Conservation (phyloP, 331 rosid species). For the Erythrophleum ivorense region DNA sequence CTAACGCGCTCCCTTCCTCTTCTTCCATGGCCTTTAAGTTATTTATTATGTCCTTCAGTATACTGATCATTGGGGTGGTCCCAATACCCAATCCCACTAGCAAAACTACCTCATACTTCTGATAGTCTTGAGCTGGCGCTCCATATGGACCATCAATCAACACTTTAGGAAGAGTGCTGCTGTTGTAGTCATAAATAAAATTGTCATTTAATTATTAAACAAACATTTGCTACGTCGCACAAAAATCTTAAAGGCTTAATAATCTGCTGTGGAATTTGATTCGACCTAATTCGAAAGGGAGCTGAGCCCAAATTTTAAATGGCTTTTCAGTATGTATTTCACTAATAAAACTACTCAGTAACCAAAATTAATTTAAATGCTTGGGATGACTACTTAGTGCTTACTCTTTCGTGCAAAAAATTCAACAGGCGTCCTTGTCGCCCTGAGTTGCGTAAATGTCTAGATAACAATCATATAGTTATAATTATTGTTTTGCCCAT, state of each 20-base stretch:
- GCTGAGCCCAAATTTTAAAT: not conserved
- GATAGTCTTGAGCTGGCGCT: constrained; percentile 94
- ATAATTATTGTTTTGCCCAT: not conserved
- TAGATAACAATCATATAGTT: constrained; percentile 11
- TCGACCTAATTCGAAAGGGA: not conserved
- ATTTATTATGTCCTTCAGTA: constrained; percentile 77
- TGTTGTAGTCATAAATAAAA: not conserved
- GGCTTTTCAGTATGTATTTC: not conserved
- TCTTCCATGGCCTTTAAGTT: constrained; percentile 61
- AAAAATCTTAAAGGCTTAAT: not conserved
- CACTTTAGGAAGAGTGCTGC: constrained; percentile 68
- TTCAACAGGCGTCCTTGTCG: constrained; percentile 8
- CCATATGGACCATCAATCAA: constrained; percentile 90
- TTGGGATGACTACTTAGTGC: not conserved
- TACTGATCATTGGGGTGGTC: constrained; percentile 97
- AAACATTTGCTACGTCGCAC: not conserved
- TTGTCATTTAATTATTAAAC: not conserved
- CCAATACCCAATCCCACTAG: constrained; percentile 93
- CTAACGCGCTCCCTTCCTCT: constrained; percentile 36
- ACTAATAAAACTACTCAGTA: not conserved
- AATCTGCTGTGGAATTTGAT: not conserved
- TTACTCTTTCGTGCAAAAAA: not conserved
- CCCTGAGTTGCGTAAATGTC: constrained; percentile 4
- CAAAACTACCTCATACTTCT: constrained; percentile 76
- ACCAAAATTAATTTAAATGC: not conserved